phyloP scores from a whole-genome alignment of 2,329 filamentous ascomycete genomes.

The Boeremia lycopersici region DNA sequence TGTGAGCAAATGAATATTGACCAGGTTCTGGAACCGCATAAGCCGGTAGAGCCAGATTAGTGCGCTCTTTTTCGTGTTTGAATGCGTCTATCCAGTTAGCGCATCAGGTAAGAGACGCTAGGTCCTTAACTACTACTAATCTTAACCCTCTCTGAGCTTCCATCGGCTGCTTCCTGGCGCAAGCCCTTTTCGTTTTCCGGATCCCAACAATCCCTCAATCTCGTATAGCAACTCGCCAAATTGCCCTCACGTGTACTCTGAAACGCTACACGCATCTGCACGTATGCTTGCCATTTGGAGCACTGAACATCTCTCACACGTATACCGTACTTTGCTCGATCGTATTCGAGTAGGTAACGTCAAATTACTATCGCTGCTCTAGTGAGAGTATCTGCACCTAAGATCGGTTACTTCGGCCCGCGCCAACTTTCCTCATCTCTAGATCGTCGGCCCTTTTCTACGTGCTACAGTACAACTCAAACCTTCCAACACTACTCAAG shows the following conservation, averaged over 20 bases:
- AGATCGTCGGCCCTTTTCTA: slow-evolving; percentile 13
- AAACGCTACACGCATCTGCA: slow-evolving; percentile 2
- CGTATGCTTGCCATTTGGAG: neutral
- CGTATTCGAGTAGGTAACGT: neutral
- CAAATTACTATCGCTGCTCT: neutral
- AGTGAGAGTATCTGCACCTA: neutral
- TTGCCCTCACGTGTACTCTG: slow-evolving; percentile 2
- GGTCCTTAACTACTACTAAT: slow-evolving; percentile 37
- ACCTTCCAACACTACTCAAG: neutral
- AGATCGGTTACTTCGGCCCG: neutral
- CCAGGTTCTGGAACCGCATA: slow-evolving; percentile 20
- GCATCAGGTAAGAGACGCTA: slow-evolving; percentile 21
- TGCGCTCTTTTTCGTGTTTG: slow-evolving; percentile 33
- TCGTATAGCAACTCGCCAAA: slow-evolving; percentile 10
- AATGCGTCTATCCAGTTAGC: slow-evolving; percentile 38
- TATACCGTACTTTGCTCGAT: neutral
- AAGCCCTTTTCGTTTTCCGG: slow-evolving; percentile 12
- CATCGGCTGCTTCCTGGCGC: slow-evolving; percentile 12
- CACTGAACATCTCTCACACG: neutral
- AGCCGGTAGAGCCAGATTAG: slow-evolving; percentile 19
- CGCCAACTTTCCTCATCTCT: neutral
- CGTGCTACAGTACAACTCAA: slow-evolving; percentile 1
- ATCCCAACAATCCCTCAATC: slow-evolving; percentile 17
- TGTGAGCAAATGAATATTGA: slow-evolving; percentile 17
- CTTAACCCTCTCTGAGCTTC: slow-evolving; percentile 25